Percentiles rank a stretch among this genome's conserved stretches.
phyloP scores from a whole-genome alignment of 768 basidiomycete species.

The Dioszegia aurantiaca region DNA sequence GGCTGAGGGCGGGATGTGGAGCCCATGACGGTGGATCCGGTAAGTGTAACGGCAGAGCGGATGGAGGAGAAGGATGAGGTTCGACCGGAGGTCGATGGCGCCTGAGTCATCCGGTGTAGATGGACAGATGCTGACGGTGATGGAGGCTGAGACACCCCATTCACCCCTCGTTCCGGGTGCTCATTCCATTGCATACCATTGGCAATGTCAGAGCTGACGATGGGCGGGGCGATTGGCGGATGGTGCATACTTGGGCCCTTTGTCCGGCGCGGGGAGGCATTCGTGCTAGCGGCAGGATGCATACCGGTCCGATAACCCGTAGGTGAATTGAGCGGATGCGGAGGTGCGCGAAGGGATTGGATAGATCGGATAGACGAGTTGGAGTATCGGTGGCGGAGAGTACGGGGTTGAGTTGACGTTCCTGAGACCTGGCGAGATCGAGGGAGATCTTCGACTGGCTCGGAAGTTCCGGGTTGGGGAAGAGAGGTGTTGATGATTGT shows the following conservation, averaged over 20 bases:
- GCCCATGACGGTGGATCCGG: neutral
- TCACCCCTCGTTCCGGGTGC: conserved; percentile 18
- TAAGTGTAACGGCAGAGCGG: conserved; percentile 3
- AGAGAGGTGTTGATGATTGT: neutral
- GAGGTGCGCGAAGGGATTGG: conserved; percentile 45
- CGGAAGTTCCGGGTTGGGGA: neutral
- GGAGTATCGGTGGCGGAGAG: conserved; percentile 33
- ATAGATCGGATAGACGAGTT: conserved; percentile 45
- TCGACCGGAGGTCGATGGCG: neutral
- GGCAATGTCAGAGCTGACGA: conserved; percentile 29
- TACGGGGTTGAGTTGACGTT: conserved; percentile 10
- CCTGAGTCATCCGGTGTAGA: neutral
- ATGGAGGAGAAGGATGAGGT: conserved; percentile 8
- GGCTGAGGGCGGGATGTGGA: conserved; percentile 8
- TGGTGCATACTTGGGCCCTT: conserved; percentile 36
- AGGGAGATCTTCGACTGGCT: conserved; percentile 4
- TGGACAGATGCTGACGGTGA: neutral
- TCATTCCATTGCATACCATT: conserved; percentile 31
- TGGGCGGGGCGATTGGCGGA: conserved; percentile 40
- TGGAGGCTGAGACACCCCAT: neutral
- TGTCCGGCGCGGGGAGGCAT: conserved; percentile 26
- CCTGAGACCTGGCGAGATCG: conserved; percentile 25
- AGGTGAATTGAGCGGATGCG: conserved; percentile 46
- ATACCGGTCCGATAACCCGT: conserved; percentile 32
- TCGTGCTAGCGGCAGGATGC: conserved; percentile 21